Base-by-base conservation (phyloP, 768 basidiomycete genomes). In the Collybia sp. region DNA sequence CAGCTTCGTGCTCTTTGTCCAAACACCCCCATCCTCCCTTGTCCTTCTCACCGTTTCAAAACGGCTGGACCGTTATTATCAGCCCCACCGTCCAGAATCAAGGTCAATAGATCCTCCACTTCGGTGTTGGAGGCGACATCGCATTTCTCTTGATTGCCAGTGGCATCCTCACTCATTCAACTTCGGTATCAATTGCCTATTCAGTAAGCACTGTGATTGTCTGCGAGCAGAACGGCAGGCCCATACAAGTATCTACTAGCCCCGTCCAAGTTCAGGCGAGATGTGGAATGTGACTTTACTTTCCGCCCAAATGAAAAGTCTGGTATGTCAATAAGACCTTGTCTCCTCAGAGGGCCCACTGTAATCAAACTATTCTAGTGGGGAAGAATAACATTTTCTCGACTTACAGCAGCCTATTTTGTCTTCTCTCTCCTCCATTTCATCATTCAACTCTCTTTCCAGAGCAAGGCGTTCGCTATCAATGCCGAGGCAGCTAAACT, bases 301-400 rank as follows among this genome's bases (percentile, higher is more conserved):
- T 25, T 25, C 25, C 25, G 8, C 25, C 25, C 25, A 25, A 8
- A 25, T 25, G 8, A 25, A 25, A 25, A 25, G 4, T 25, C 25
- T 25, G 25, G 25, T 25, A 25, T 25, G 25, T 25, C 25, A 8
- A 4, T 4, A 25, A 25, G 25, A 25, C 25, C 25, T 25, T 25
- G 25, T 25, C 25, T 25, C 25, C 8, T 37, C 48, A 70, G 37
- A 60, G 25, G 25, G 8, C 25, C 8, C 25, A 25, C 4, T 8
- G 25, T 25, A 25, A 25, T 25, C 8, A 25, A 25, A 25, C 25
- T 25, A 25, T 8, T 44, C 36, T 57, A 88, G 85, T 85, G 83
- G 82, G 71, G 78, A 46, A 77, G 85, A 46, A 68, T 88, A 55
- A 82, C 84, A 16, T 79, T 82, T 57, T 85, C 86, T 40, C 73